Evolutionary conservation across 2,329 filamentous ascomycete species (phyloP), one percentile per base, ranked within the genome.

Genomic region (Clonostachys chloroleuca): DNA sequence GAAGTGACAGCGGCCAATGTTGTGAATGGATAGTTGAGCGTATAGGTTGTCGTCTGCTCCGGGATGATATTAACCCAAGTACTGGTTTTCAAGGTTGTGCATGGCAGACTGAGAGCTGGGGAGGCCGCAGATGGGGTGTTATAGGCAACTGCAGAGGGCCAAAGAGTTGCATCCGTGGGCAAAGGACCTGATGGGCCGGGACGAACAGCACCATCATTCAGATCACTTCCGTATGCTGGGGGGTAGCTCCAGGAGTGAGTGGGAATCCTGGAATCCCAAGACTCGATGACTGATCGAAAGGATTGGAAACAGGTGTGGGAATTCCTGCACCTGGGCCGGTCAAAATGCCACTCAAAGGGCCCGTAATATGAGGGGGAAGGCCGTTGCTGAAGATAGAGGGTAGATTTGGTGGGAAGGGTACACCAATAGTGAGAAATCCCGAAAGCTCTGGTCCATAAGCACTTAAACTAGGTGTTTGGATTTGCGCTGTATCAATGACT

Each of bases 21-120:
- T 5, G 66, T 69, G 37, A 69, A 51, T 30, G 66, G 65, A 44
- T 66, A 69, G 46, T 64, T 60, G 45, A 69, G 54, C 2, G 64
- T 68, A 50, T 68, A 68, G 2, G 68, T 70, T 6, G 68, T 71
- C 3, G 67, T 70, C 34, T 59, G 55, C 40, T 66, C 64, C 2
- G 58, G 54, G 24, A 71, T 64, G 42, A 69, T 45, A 34, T 71
- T 71, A 47, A 62, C 60, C 63, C 67, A 69, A 17, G 66, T 70
- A 43, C 60, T 63, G 8, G 66, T 70, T 17, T 61, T 55, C 4
- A 68, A 49, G 8, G 52, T 52, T 3, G 54, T 53, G 43, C 44
- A 42, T 20, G 43, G 12, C 24, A 12, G 33, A 44, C 44, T 46
- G n/a, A 20, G 18, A 41, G 12, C 30, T 40, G 33, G 34, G 24